phyloP scores from a whole-genome alignment of 352 stramenopile species.

The Globisporangium nodosum region DNA sequence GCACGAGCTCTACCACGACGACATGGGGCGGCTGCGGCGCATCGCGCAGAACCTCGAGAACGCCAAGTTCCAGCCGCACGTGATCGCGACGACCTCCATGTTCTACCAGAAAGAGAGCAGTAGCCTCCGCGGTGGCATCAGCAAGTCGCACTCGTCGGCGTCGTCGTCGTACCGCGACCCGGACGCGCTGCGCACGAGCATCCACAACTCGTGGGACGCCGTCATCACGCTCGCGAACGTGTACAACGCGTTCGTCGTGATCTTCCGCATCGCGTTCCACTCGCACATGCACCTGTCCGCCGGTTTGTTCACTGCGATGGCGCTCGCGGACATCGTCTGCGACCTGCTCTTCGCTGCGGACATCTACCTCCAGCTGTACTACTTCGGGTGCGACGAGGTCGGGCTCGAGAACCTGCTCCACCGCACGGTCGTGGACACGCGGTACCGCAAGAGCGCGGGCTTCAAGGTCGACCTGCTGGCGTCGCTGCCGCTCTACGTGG shows the following conservation, averaged over 20 bases:
- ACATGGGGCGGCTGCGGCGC: slow-evolving; percentile 22
- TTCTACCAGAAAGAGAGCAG: slow-evolving; percentile 46
- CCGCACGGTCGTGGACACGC: slow-evolving; percentile 21
- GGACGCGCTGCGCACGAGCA: slow-evolving; percentile 17
- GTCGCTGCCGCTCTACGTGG: slow-evolving; percentile 53
- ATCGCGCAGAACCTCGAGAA: slow-evolving; percentile 44
- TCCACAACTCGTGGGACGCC: slow-evolving; percentile 39
- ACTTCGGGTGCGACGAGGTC: slow-evolving; percentile 44
- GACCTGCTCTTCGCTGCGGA: slow-evolving; percentile 48
- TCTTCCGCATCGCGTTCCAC: slow-evolving; percentile 71
- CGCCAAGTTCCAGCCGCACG: slow-evolving; percentile 49
- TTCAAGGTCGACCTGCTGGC: slow-evolving; percentile 50
- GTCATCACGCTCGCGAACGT: slow-evolving; percentile 52
- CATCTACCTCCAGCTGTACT: slow-evolving; percentile 68
- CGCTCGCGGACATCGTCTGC: slow-evolving; percentile 40
- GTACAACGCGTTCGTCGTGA: slow-evolving; percentile 58
- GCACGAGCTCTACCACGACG: slow-evolving; percentile 27
- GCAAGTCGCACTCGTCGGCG: background rate
- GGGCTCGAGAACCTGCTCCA: slow-evolving; percentile 40
- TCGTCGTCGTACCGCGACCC: background rate
- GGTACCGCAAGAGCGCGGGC: slow-evolving; percentile 32
- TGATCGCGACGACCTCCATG: slow-evolving; percentile 37
- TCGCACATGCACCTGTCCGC: slow-evolving; percentile 31
- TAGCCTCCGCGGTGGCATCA: background rate
- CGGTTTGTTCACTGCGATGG: slow-evolving; percentile 16